phyloP scores from a whole-genome alignment of 2,329 filamentous ascomycete species.

The Ophiosphaerella herpotricha region DNA sequence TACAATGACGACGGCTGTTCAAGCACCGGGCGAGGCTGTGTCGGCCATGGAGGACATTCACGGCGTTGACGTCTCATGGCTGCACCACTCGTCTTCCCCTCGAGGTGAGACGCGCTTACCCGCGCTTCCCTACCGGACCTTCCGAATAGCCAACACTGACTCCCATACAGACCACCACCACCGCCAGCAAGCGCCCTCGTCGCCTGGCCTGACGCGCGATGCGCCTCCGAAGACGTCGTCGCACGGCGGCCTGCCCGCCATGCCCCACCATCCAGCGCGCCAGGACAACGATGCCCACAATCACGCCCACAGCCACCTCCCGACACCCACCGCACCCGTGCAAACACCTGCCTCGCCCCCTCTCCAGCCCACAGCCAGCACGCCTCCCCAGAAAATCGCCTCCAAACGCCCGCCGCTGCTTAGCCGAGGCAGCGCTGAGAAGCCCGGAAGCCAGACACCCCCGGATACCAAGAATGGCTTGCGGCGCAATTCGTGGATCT shows the following conservation, averaged over 20 bases:
- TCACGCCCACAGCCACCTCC: neutral
- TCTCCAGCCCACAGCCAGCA: slow-evolving; percentile 22
- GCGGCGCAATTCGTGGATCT: slow-evolving; percentile 85
- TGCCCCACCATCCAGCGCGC: slow-evolving; percentile 20
- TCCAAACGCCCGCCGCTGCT: slow-evolving; percentile 50
- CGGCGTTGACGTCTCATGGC: slow-evolving; percentile 87
- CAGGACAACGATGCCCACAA: neutral
- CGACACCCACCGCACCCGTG: too few species aligned
- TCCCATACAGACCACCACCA: slow-evolving; percentile 40
- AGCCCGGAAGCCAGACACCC: slow-evolving; percentile 31
- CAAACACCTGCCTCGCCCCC: slow-evolving; percentile 32
- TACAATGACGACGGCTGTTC: slow-evolving; percentile 25
- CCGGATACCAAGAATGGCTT: slow-evolving; percentile 34
- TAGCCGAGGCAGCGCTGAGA: slow-evolving; percentile 48
- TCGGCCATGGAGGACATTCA: slow-evolving; percentile 75
- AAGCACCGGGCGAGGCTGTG: slow-evolving; percentile 22
- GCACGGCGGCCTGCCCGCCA: slow-evolving; percentile 33
- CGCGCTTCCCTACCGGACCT: neutral
- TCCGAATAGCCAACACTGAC: slow-evolving; percentile 19
- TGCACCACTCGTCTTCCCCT: slow-evolving; percentile 70
- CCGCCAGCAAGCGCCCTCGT: slow-evolving; percentile 43
- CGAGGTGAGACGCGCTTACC: slow-evolving; percentile 67
- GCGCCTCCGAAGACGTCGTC: slow-evolving; percentile 43
- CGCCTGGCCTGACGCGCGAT: slow-evolving; percentile 40
- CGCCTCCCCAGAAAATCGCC: slow-evolving; percentile 34